Percentiles rank a stretch among this genome's conserved stretches.
Evolutionary conservation across 495 filamentous ascomycete species (phyloP).

Genomic region (Mytilinidion resinicola): DNA sequence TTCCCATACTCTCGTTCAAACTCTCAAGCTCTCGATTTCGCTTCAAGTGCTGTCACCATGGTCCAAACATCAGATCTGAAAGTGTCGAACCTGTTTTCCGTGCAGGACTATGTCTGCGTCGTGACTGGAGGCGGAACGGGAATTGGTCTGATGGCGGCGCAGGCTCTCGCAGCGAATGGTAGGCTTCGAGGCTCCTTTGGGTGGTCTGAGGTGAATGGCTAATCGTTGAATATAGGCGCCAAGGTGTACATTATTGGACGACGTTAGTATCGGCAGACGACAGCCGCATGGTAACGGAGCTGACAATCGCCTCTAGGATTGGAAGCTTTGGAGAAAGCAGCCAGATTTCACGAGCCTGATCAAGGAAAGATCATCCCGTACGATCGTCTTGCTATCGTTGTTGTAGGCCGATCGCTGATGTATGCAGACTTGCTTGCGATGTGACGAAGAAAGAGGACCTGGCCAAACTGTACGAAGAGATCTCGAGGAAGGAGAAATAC

Average conservation of each 20-base stretch:
- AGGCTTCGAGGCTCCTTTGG: not conserved
- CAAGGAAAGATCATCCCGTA: constrained; percentile 38
- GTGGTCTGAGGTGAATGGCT: not conserved
- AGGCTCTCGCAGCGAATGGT: constrained; percentile 41
- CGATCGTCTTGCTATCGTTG: not conserved
- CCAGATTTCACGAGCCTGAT: constrained; percentile 33
- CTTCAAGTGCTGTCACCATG: constrained; percentile 7
- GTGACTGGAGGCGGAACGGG: constrained; percentile 47
- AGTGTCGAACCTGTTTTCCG: constrained; percentile 52
- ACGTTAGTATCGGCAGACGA: constrained; percentile 8
- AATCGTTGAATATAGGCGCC: constrained; percentile 27
- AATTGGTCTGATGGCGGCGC: constrained; percentile 42
- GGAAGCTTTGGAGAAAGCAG: constrained; percentile 39
- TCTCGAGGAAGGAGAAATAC: constrained; percentile 36
- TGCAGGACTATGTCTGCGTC: constrained; percentile 57
- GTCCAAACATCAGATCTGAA: constrained; percentile 39
- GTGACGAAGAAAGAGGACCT: constrained; percentile 40
- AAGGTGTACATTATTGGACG: constrained; percentile 41
- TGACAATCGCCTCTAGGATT: constrained; percentile 2
- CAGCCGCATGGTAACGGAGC: not conserved
- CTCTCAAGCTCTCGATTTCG: not conserved
- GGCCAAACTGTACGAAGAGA: constrained; percentile 29
- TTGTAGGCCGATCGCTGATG: not conserved
- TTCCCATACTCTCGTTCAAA: not conserved
- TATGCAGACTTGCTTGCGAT: constrained; percentile 34